A percentile compares a stretch with the other conserved stretches of the same genome.
Evolutionary conservation across 495 filamentous ascomycete species (phyloP).

Genomic region (Talaromyces borbonicus): DNA sequence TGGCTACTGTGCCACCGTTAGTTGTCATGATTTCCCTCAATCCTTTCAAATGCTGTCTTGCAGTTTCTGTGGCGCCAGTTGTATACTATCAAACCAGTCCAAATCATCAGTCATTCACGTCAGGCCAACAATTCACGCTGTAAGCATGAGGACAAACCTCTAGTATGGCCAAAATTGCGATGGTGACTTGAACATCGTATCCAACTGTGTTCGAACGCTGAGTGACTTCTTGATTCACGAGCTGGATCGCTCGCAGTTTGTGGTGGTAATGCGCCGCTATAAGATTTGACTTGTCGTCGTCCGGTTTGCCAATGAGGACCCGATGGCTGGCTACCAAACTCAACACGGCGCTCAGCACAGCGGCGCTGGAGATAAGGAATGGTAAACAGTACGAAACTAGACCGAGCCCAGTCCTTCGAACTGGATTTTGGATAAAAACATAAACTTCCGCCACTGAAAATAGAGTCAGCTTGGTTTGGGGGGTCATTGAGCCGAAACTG

Average conservation of each 20-base stretch:
- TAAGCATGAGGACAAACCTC: not conserved
- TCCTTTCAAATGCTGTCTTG: not conserved
- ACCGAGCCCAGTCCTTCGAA: not conserved
- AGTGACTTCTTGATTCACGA: not conserved
- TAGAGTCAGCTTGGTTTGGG: not conserved
- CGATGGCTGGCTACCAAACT: not conserved
- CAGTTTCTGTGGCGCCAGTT: not conserved
- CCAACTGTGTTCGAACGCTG: not conserved
- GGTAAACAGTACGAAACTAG: not conserved
- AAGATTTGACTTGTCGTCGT: not conserved
- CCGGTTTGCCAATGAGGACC: not conserved
- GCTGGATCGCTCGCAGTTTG: constrained; percentile 2
- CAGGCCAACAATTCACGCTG: no score
- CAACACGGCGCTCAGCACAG: not conserved
- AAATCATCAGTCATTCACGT: not conserved
- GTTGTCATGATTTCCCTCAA: not conserved
- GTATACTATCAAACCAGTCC: not conserved
- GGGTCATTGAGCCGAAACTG: not conserved
- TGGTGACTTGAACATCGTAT: not conserved
- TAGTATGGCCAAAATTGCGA: not conserved
- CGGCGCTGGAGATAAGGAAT: not conserved
- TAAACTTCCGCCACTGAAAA: not conserved
- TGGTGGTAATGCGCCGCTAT: not conserved
- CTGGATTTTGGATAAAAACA: constrained; percentile 1
- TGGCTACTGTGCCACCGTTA: not conserved